Base-by-base conservation (phyloP, 2,329 filamentous ascomycete genomes). In the Sarocladiaceae sp. region DNA sequence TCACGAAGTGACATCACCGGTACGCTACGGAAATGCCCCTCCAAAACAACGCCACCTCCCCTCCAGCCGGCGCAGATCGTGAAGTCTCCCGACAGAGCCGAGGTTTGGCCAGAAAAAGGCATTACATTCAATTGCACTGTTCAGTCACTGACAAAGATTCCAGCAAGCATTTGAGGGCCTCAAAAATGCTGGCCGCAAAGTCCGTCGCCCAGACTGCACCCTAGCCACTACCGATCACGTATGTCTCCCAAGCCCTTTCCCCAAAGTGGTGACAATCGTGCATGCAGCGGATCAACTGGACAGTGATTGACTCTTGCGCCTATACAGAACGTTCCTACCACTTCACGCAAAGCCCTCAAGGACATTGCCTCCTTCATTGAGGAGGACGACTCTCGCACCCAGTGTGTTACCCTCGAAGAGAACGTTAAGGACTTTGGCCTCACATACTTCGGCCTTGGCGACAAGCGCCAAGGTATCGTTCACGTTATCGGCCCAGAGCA, bases 401-500 rank as follows among this genome's bases (percentile, higher is more conserved):
- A 98, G 77, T 96, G 90, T 67, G 82, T 90, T 58, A 97, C 93
- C 32, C 82, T 98, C 50, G 93, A 98, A 72, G 84, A 96, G 57
- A 98, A 98, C 58, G 91, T 98, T 58, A 93, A 91, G 70, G 87
- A 91, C 53, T 97, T 96, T 62, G 89, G 88, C 59, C 76, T 98
- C 59, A 96, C 90, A 64, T 97, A 96, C 70, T 98, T 98, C 62
- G 93, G 93, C 50, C 82, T 98, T 51, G 87, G 85, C 55, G 91
- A 97, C 69, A 94, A 93, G 76, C 83, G 93, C 53, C 93, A 98
- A 69, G 93, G 93, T 53, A 98, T 98, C 57, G 93, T 97, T 47
- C 93, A 98, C 69, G 88, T 98, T 58, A 97, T 98, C 57, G 93
- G 93, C 27, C 93, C 93, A 32, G 93, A 98, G 73, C 93, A 98